phyloP scores from a whole-genome alignment of 2,329 filamentous ascomycete genomes.

The Orbilia javanica region DNA sequence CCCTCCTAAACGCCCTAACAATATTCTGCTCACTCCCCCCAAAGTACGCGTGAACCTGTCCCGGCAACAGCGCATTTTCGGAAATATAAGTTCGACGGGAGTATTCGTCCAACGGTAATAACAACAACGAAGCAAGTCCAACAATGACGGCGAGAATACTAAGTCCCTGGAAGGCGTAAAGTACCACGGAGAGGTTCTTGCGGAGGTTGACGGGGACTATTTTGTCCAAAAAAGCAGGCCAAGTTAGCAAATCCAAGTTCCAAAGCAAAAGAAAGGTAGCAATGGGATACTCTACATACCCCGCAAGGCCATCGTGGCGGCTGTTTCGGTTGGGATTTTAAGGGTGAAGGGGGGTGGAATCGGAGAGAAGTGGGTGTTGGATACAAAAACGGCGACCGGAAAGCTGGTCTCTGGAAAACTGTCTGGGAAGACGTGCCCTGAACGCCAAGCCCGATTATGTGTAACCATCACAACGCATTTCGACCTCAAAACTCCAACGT shows the following conservation, averaged over 20 bases:
- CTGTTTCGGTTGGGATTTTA: not conserved
- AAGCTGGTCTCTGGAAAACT: not conserved
- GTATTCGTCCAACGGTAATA: slow-evolving; percentile 90
- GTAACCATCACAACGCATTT: slow-evolving; percentile 56
- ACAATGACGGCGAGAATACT: slow-evolving; percentile 70
- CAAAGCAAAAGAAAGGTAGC: not conserved
- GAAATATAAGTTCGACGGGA: slow-evolving; percentile 95
- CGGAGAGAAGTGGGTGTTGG: not conserved
- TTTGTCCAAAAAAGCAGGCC: no score
- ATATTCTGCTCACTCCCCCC: slow-evolving; percentile 95
- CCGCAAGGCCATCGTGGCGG: slow-evolving; percentile 53
- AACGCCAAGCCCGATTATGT: slow-evolving; percentile 49
- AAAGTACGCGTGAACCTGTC: slow-evolving; percentile 98
- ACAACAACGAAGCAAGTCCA: slow-evolving; percentile 87
- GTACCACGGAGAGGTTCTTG: slow-evolving; percentile 57
- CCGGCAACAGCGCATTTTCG: slow-evolving; percentile 93
- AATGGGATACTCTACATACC: slow-evolving; percentile 26
- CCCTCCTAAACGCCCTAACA: slow-evolving; percentile 88
- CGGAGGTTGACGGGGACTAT: slow-evolving; percentile 58
- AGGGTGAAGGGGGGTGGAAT: slow-evolving; percentile 13
- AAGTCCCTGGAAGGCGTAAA: slow-evolving; percentile 55
- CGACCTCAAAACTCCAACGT: slow-evolving; percentile 39
- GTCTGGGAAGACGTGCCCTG: slow-evolving; percentile 38
- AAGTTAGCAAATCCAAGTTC: no score
- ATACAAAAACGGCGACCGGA: not conserved